Evolutionary conservation across 257 asterid species (phyloP).

Genomic region (Vinca minor): DNA sequence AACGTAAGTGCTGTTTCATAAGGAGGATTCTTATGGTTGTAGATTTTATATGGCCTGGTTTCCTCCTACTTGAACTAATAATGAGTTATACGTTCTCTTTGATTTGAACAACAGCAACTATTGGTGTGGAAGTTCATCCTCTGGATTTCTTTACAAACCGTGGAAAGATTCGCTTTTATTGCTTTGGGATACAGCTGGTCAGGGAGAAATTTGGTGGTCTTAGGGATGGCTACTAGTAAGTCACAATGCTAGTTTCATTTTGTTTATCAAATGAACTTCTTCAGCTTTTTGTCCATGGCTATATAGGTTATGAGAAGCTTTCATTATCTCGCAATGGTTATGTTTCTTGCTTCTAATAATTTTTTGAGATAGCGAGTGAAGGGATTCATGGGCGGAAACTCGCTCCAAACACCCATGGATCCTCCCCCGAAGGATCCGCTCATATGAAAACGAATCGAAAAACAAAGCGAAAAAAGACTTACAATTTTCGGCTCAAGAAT

Average conservation of each 20-base stretch:
- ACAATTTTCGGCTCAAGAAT: no score
- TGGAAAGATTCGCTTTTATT: conserved; percentile 69
- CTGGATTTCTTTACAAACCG: conserved; percentile 73
- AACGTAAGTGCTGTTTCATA: conserved; percentile 44
- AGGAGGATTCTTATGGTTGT: not conserved
- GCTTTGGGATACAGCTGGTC: conserved; percentile 99
- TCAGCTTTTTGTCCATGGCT: not conserved
- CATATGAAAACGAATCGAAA: no score
- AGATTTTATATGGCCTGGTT: not conserved
- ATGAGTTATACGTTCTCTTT: not conserved
- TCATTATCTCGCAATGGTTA: not conserved
- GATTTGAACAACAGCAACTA: conserved; percentile 47
- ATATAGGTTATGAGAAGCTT: not conserved
- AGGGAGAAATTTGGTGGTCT: conserved; percentile 95
- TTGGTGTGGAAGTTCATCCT: conserved; percentile 91
- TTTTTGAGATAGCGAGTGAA: not conserved
- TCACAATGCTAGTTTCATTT: not conserved
- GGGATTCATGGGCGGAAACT: no score
- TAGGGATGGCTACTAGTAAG: conserved; percentile 92
- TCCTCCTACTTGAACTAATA: not conserved
- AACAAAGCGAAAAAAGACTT: no score
- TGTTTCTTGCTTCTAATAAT: not conserved
- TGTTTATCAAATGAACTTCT: not conserved
- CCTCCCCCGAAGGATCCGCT: no score
- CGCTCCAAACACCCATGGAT: no score